Evolutionary conservation across 2,329 filamentous ascomycete species (phyloP).

Genomic region (Grosmannia clavigera): DNA sequence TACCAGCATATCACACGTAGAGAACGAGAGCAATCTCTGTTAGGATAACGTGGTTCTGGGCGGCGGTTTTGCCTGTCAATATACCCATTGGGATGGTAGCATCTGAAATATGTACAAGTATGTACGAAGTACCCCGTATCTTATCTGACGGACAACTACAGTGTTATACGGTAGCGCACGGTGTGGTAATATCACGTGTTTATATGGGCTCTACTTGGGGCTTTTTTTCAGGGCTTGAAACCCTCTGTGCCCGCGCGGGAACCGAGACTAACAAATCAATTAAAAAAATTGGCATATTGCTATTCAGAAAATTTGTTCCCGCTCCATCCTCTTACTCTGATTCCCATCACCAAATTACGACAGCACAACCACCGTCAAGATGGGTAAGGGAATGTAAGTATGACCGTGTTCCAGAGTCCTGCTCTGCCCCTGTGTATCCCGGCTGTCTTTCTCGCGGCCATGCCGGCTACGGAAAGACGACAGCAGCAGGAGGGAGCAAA

Average conservation of each 20-base stretch:
- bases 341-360: conserved; percentile 22
- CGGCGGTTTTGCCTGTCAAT: not conserved
- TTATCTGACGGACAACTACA: not conserved
- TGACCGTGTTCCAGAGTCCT: not conserved
- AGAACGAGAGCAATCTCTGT: conserved; percentile 1
- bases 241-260: not conserved
- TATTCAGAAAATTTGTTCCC: conserved; percentile 6
- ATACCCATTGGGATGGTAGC: not conserved
- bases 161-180: not conserved
- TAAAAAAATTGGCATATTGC: not conserved
- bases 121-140: not conserved
- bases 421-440: not conserved
- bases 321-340: conserved; percentile 1
- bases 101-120: not conserved
- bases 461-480: not conserved
- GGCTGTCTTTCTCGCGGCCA: not conserved
- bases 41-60: not conserved
- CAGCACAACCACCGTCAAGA: conserved; percentile 26
- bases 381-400: conserved; percentile 43
- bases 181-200: not conserved
- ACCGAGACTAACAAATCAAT: not conserved
- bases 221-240: conserved; percentile 1
- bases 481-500: not conserved
- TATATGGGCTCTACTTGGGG: not conserved
- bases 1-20: not conserved